Evolutionary conservation across 371 early-diverging fungal genomes (phyloP), one percentile per base, ranked within the genome.

Genomic region (Apophysomyces trapeziformis): DNA sequence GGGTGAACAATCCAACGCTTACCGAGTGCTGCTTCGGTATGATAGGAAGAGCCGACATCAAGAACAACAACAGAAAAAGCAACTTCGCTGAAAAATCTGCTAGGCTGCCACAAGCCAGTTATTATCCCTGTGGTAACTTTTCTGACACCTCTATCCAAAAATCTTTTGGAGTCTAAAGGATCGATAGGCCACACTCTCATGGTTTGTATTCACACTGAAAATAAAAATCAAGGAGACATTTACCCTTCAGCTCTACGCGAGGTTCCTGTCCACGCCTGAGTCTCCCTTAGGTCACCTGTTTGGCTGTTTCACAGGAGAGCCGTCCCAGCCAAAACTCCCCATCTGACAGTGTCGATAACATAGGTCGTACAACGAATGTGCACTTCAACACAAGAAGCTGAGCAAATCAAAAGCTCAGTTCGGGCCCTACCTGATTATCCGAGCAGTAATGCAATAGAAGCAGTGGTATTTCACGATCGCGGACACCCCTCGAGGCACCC

Each of bases 91-190:
- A 82, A 86, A 21, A 21, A 21, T 21, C 77, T 84, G 83, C 83
- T 89, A 76, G 82, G 82, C 82, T 84, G 86, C 85, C 85, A 87
- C 86, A 87, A 85, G 85, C 85, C 85, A 86, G 86, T 87, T 86
- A 85, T 85, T n/a, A n/a, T n/a, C 87, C 84, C 87, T 86, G 84
- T 85, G 84, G 87, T 87, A 88, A 88, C 86, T 88, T 86, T 87
- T 86, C 85, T 81, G 83, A 72, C 87, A 87, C 86, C 85, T 85
- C 79, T 77, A 76, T 75, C 69, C 79, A 76, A 69, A 84, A 73
- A 76, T 78, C 72, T 73, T 71, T 71, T 79, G 82, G 64, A 21
- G 63, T 68, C 73, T 83, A 82, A 81, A 85, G 86, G 87, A 86
- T 85, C 84, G 78, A 82, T 87, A 88, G 87, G 86, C 87, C 85